Base-by-base conservation (phyloP, 2,329 filamentous ascomycete species). In the Colletotrichum sublineola region DNA sequence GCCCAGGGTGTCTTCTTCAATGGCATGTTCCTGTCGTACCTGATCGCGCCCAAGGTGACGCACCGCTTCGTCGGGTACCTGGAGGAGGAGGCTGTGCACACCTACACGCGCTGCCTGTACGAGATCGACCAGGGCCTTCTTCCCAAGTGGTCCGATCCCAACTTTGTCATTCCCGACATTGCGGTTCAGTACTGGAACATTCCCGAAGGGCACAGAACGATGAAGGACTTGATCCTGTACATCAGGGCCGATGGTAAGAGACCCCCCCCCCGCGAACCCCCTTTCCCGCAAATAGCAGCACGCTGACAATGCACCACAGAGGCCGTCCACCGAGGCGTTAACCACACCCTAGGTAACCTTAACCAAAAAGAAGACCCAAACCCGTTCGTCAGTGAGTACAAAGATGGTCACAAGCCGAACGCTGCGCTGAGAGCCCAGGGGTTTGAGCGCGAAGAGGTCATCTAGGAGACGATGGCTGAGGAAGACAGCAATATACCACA, bases 1-100 rank as follows among this genome's bases (percentile, higher is more conserved):
- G 95, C 96, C 0, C 96, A 98, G 81, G 96, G 96, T 50, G 94
- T 98, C 77, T 98, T 97, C 87, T 98, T 97, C 89, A 99, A 99
- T 83, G 89, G 91, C 75, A 90, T 98, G 80, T 98, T 99, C 87
- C 73, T 97, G 74, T 88, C 92, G 58, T 98, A 98, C 83, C 90
- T 99, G 44, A 79, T 97, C 73, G 94, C 92, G 1, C 96, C 96
- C 8, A 91, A 92, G 73, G 96, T 94, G 74, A 96, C 94, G 78
- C 96, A 99, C 82, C 92, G 96, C 56, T 98, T 99, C 81, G 95
- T 98, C 65, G 96, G 95, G 1, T 98, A 98, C 77, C 90, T 99
- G 15, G 96, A 99, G 82, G 96, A 99, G 81, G 96, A 99, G 82
- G 96, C 96, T 11, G 96, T 98, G 1, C 89, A 97, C 79, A 99